Percentiles rank a stretch among this genome's conserved stretches.
phyloP scores from a whole-genome alignment of 805 yeast genomes.

The Cyberlindnera japonica region DNA sequence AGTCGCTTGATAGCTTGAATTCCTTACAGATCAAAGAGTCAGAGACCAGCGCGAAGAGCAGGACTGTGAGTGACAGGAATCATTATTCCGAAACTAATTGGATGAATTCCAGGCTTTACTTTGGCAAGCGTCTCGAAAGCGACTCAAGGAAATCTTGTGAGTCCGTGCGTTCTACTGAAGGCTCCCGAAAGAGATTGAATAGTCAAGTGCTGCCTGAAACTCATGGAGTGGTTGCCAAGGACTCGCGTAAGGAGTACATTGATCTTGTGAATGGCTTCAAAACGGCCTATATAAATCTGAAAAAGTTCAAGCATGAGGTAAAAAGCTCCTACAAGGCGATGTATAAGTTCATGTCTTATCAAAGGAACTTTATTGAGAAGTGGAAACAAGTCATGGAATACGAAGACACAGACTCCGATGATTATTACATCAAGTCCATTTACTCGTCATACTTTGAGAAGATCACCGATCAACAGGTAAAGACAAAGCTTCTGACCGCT shows the following conservation, averaged over 20 bases:
- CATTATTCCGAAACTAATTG: no score
- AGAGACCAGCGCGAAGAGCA: no score
- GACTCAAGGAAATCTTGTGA: no score
- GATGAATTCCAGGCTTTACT: neutral
- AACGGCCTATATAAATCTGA: conserved; percentile 11
- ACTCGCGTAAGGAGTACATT: conserved; percentile 8
- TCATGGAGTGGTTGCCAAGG: neutral
- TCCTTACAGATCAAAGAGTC: no score
- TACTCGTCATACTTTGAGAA: conserved; percentile 29
- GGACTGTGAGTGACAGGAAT: no score
- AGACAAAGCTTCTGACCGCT: conserved; percentile 26
- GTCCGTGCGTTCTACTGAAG: no score
- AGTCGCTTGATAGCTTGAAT: conserved; percentile 14
- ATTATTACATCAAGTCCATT: conserved; percentile 26
- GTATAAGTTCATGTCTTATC: conserved; percentile 10
- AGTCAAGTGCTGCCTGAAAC: neutral
- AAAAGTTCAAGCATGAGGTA: conserved; percentile 21
- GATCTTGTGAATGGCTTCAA: conserved; percentile 12
- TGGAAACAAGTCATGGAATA: conserved; percentile 32
- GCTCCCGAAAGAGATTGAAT: neutral
- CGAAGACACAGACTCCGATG: conserved; percentile 19
- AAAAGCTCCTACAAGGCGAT: conserved; percentile 11
- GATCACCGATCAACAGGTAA: conserved; percentile 26
- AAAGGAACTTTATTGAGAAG: conserved; percentile 18
- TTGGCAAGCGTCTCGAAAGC: conserved; percentile 1